Evolutionary conservation across 805 yeast species (phyloP).

Genomic region (Candida verbasci): DNA sequence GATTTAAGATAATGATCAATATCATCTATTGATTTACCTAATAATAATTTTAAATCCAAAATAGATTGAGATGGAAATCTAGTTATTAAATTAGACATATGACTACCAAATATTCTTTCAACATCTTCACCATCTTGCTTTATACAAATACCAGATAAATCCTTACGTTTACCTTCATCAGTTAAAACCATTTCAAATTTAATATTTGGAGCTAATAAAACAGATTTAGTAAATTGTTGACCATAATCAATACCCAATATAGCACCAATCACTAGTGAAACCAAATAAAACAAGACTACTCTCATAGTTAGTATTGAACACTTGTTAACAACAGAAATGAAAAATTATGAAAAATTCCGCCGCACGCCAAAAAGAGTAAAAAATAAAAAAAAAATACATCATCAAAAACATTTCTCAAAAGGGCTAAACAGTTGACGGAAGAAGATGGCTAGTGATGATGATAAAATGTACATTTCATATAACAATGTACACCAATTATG

Average conservation of each 20-base stretch:
- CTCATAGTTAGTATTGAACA: constrained; percentile 1
- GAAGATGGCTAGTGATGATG: too few species aligned
- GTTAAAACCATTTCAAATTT: constrained; percentile 86
- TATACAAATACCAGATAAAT: constrained; percentile 71
- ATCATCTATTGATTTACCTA: constrained; percentile 60
- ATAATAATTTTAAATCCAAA: constrained; percentile 60
- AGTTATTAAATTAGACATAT: constrained; percentile 64
- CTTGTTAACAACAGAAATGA: too few species aligned
- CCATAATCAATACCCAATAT: constrained; percentile 89
- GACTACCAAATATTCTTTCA: constrained; percentile 75
- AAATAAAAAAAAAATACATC: background rate
- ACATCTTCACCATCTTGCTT: constrained; percentile 37
- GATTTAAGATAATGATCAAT: constrained; percentile 43
- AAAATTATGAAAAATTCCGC: constrained; percentile 1
- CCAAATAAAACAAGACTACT: background rate
- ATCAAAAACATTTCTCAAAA: background rate
- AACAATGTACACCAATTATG: constrained; percentile 76
- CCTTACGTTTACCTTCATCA: constrained; percentile 89
- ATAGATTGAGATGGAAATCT: constrained; percentile 71
- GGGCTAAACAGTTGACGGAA: too few species aligned
- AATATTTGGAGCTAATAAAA: constrained; percentile 84
- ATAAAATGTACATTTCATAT: constrained; percentile 71
- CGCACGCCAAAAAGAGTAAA: background rate
- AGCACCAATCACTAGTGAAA: constrained; percentile 44
- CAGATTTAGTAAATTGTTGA: constrained; percentile 80